Evolutionary conservation across 805 yeast species (phyloP).

Genomic region (Kodamaea jinghongensis): DNA sequence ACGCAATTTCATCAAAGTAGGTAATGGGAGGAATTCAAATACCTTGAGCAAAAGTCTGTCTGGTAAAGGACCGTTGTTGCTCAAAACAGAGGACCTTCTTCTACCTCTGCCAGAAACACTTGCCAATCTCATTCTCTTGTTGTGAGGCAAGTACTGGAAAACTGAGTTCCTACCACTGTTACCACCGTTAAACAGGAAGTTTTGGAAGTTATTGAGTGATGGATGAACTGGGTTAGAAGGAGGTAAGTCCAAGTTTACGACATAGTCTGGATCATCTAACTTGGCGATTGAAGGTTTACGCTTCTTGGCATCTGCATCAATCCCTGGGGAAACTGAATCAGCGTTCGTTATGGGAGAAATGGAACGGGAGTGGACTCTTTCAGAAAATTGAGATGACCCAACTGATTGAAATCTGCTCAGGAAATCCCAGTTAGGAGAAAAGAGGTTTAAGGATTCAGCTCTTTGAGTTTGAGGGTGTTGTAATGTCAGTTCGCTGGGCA

Average conservation of each 20-base stretch:
- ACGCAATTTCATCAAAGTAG: slow-evolving; percentile 58
- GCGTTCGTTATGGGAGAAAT: slow-evolving; percentile 11
- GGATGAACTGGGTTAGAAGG: slow-evolving; percentile 40
- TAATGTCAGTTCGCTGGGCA: background rate
- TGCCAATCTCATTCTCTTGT: slow-evolving; percentile 50
- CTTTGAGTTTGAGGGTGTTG: slow-evolving; percentile 14
- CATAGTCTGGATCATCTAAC: slow-evolving; percentile 15
- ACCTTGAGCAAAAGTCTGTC: slow-evolving; percentile 55
- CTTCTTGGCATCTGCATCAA: slow-evolving; percentile 13
- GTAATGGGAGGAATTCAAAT: slow-evolving; percentile 52
- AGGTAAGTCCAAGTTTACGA: slow-evolving; percentile 27
- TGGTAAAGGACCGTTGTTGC: slow-evolving; percentile 54
- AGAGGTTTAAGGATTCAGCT: slow-evolving; percentile 10
- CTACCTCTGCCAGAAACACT: slow-evolving; percentile 38
- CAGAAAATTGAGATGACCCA: slow-evolving; percentile 7
- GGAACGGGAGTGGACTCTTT: slow-evolving; percentile 11
- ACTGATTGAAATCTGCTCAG: slow-evolving; percentile 3
- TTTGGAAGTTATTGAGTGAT: slow-evolving; percentile 32
- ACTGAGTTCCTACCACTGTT: slow-evolving; percentile 19
- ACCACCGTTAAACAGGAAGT: slow-evolving; percentile 16
- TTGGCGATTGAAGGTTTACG: slow-evolving; percentile 12
- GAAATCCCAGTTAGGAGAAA: slow-evolving; percentile 22
- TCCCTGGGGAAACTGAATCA: slow-evolving; percentile 8
- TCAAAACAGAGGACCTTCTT: slow-evolving; percentile 56
- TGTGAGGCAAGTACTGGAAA: slow-evolving; percentile 55